These are phyloP conservation scores for Pseudofabraea citricarpa DNA, from an alignment of 2,329 filamentous ascomycete species.

Conservation along the genomic window DNA sequence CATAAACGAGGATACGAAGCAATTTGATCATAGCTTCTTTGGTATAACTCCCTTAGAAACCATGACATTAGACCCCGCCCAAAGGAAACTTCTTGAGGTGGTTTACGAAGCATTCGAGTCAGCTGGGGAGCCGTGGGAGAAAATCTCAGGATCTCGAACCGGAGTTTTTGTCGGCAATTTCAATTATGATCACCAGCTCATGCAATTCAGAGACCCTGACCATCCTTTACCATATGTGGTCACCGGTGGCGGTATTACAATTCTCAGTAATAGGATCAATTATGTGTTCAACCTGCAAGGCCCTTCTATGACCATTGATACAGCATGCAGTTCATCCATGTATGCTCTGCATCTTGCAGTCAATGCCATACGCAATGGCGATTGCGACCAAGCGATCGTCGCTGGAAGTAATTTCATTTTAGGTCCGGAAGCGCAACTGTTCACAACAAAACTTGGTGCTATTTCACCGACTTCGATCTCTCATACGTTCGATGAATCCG, in stretches of 20 bases:
- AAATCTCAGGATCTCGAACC: constrained; percentile 11
- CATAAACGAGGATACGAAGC: constrained; percentile 1
- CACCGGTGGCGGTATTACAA: not conserved
- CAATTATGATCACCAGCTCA: constrained; percentile 5
- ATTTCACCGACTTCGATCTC: too few species aligned
- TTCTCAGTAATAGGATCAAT: constrained; percentile 23
- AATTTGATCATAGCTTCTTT: constrained; percentile 8
- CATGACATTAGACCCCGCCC: constrained; percentile 14
- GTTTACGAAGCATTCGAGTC: constrained; percentile 17
- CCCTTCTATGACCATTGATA: constrained; percentile 24
- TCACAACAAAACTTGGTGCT: too few species aligned
- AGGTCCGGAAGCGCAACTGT: too few species aligned
- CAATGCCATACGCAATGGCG: constrained; percentile 40
- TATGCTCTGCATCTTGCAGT: constrained; percentile 48
- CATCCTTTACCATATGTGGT: constrained; percentile 20
- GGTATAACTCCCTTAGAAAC: constrained; percentile 5
- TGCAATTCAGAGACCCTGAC: constrained; percentile 8
- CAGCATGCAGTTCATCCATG: constrained; percentile 51
- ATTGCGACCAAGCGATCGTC: constrained; percentile 25
- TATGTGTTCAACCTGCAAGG: constrained; percentile 28
- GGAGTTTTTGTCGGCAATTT: constrained; percentile 14
- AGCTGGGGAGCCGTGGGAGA: constrained; percentile 11
- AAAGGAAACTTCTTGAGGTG: constrained; percentile 16
- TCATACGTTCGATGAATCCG: too few species aligned
- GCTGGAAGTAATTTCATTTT: too few species aligned